Base-by-base conservation (phyloP, 2,329 filamentous ascomycete genomes). In the Stagonosporopsis rhizophila region DNA sequence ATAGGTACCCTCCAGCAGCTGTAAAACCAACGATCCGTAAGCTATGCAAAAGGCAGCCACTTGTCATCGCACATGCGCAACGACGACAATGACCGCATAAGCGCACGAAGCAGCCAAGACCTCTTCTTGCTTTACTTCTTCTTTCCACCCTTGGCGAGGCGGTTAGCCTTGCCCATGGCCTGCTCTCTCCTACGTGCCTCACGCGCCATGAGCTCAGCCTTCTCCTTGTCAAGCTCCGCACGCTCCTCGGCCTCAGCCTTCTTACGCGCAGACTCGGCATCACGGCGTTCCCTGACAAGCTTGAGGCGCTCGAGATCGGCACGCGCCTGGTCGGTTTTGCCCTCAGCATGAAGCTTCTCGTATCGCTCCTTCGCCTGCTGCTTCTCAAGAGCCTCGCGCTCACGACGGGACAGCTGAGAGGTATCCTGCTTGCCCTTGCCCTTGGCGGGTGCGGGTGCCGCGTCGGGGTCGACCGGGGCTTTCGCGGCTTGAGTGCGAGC, bases 241-340 rank as follows among this genome's bases (percentile, higher is more conserved):
- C 74, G 76, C 76, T 83, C 81, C 67, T 81, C 78, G 38, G 79
- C 80, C 70, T 82, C 81, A 1, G 86, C 94, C 80, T 91, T 86
- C 82, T 94, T 93, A 68, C 92, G 82, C 27, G 88, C 90, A 49
- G 91, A 87, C 71, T 96, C 94, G 19, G 89, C 88, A 70, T 91
- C 93, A 61, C 95, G 86, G 80, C 92, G 89, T 83, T 96, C 91
- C 44, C 88, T 87, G 65, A 99, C 92, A 57, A 94, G 74, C 75
- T 82, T 87, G 70, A 99, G 79, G 52, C 95, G 86, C 56, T 92
- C 94, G 66, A 98, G 73, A 78, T 99, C 95, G 5, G 91, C 89
- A 75, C 91, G 89, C 44, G 94, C 93, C 82, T 97, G 91, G 59
- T 99, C 95, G 40, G 95, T 98, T 87, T 98, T 98, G 70, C 94